Base-by-base conservation (phyloP, 140 eudicot genomes). In the Anethum foeniculum region DNA sequence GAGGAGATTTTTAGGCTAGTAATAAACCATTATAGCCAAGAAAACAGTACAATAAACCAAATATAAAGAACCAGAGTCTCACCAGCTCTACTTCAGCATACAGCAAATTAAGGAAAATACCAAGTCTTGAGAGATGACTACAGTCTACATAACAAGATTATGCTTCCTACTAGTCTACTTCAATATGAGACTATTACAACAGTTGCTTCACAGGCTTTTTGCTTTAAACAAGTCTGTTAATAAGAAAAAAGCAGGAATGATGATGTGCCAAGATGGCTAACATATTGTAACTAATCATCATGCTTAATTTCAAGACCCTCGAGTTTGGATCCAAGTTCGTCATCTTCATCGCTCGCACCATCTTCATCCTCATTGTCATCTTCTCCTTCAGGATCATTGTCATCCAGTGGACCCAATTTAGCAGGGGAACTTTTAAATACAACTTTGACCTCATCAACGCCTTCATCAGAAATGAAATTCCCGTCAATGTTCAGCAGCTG, bases 351-450 rank as follows among this genome's bases (percentile, higher is more conserved):
- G 48, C 84, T 84, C 21, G 46, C 87, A 34, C 64, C 82, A 51
- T 81, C 90, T 2, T 82, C 85, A 1, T 78, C 82, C 13, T 87
- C 88, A 27, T 73, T 88, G 28, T 76, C 78, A 27, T 85, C 96
- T 75, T 77, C 90, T 14, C 90, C 97, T 52, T 90, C 92, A 18
- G 97, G 93, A 78, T 90, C 95, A 44, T 95, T 95, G 77, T 91
- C 93, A 69, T 95, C 99, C 65, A 95, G 84, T 36, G 99, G 90
- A 54, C 99, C 99, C 79, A 95, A 90, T 76, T 77, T 83, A 60
- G 78, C 80, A 13, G 92, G 93, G 32, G 81, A 86, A 78, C 80
- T 85, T 85, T 89, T 85, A 30, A 95, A 92, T 1, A 91, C 71
- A 47, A 75, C 97, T 23, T 77, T 88, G 27, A 95, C 88, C 52